phyloP scores from a whole-genome alignment of 1,284 basidiomycete genomes.

The Rhizoctonia solani region DNA sequence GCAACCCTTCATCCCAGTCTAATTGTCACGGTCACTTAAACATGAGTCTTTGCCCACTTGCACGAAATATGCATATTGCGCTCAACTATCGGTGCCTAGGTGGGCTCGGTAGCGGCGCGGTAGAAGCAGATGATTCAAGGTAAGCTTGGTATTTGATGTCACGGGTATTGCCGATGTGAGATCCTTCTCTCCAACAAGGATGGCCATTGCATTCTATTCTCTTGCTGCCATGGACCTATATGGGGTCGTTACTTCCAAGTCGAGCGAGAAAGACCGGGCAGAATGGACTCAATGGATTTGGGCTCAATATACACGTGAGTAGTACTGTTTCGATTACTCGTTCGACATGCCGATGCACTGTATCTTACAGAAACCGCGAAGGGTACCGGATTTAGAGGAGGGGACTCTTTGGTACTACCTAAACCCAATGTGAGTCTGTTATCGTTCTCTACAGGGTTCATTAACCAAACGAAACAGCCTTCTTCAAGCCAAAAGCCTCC shows the following conservation, averaged over 20 bases:
- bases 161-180: background rate
- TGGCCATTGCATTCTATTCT: constrained; percentile 85
- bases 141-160: constrained; percentile 42
- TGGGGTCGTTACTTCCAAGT: constrained; percentile 56
- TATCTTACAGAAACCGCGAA: constrained; percentile 52
- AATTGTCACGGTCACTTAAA: too few species aligned
- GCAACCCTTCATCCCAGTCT: too few species aligned
- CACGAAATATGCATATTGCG: constrained; percentile 20
- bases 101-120: constrained; percentile 59
- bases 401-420: constrained; percentile 62
- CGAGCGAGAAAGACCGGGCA: constrained; percentile 56
- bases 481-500: constrained; percentile 37
- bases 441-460: background rate
- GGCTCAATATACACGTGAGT: constrained; percentile 67
- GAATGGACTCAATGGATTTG: constrained; percentile 85
- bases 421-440: constrained; percentile 34
- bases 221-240: constrained; percentile 78
- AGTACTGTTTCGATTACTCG: constrained; percentile 28
- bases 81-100: constrained; percentile 52
- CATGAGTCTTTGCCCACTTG: constrained; percentile 2
- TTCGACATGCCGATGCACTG: background rate
- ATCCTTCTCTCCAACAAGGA: constrained; percentile 50
- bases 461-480: constrained; percentile 8
- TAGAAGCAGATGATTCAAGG: constrained; percentile 63
- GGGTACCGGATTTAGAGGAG: constrained; percentile 76